Conservation (phyloP, 2,329 filamentous ascomycete species). For the Clarireedia sp. region DNA sequence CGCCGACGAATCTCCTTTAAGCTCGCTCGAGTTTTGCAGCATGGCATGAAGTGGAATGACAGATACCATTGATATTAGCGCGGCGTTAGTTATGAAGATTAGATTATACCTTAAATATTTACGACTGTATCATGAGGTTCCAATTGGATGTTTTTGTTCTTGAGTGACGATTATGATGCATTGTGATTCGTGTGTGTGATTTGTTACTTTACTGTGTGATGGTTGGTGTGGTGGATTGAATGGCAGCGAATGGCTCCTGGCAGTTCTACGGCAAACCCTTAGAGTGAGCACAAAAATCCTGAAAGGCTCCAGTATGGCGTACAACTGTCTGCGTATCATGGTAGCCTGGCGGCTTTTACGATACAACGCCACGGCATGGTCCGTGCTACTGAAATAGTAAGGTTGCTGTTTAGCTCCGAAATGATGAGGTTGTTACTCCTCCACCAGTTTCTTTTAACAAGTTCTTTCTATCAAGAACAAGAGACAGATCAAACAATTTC, state of each 20-base stretch:
- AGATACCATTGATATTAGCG: slow-evolving; percentile 30
- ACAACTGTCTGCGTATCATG: background rate
- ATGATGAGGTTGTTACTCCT: background rate
- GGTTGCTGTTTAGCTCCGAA: background rate
- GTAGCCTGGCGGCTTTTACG: background rate
- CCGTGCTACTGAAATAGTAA: background rate
- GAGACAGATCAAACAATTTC: background rate
- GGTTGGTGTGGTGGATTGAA: no score
- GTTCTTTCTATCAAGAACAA: background rate
- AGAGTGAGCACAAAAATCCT: no score
- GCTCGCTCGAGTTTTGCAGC: background rate
- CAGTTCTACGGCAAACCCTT: no score
- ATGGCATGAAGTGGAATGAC: slow-evolving; percentile 15
- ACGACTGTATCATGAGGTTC: slow-evolving; percentile 13
- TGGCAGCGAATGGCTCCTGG: no score
- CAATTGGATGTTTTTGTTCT: background rate
- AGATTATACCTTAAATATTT: slow-evolving; percentile 27
- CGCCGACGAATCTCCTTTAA: slow-evolving; percentile 24
- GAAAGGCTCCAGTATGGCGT: no score
- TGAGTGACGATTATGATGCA: background rate
- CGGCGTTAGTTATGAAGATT: slow-evolving; percentile 15
- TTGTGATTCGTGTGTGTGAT: background rate
- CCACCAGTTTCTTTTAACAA: no score
- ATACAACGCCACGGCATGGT: background rate
- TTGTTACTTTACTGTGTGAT: background rate